Conservation (phyloP, 2,329 filamentous ascomycete genomes). For the Claviceps citrina region DNA sequence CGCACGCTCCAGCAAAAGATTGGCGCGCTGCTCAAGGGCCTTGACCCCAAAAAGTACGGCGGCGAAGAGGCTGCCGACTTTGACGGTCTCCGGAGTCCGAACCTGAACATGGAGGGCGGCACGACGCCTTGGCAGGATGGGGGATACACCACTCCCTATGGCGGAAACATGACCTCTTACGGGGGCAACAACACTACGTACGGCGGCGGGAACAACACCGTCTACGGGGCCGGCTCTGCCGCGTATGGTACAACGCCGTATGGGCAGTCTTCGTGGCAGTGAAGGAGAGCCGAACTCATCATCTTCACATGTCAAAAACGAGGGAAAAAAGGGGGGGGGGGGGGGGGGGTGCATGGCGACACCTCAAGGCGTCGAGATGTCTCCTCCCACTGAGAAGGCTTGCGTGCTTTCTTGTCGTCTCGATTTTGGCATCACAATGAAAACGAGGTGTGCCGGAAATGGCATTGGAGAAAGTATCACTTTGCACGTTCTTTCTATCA, state of each 20-base stretch:
- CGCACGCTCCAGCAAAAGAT: constrained; percentile 81
- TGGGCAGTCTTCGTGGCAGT: constrained; percentile 36
- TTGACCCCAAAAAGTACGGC: constrained; percentile 32
- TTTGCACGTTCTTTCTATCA: too few species aligned
- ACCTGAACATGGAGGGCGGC: constrained; percentile 42
- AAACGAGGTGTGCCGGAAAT: too few species aligned
- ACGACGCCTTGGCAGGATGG: constrained; percentile 43
- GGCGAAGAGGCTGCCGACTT: constrained; percentile 45
- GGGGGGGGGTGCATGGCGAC: too few species aligned
- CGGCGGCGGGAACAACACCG: constrained; percentile 47
- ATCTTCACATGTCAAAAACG: neutral
- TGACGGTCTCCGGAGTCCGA: constrained; percentile 51
- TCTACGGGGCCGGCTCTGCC: constrained; percentile 44
- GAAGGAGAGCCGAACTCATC: neutral
- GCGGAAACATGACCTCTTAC: constrained; percentile 42
- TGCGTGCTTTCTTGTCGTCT: too few species aligned
- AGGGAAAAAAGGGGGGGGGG: neutral
- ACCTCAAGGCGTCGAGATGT: too few species aligned
- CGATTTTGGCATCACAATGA: too few species aligned
- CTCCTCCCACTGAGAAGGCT: too few species aligned
- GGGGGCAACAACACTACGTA: constrained; percentile 53
- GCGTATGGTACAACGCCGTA: constrained; percentile 32
- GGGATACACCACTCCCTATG: constrained; percentile 57
- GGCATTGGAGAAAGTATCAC: too few species aligned
- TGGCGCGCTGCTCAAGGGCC: constrained; percentile 53